Evolutionary conservation across 768 basidiomycete species (phyloP), one percentile per base, ranked within the genome.

Genomic region (Plicaturopsis crispa): DNA sequence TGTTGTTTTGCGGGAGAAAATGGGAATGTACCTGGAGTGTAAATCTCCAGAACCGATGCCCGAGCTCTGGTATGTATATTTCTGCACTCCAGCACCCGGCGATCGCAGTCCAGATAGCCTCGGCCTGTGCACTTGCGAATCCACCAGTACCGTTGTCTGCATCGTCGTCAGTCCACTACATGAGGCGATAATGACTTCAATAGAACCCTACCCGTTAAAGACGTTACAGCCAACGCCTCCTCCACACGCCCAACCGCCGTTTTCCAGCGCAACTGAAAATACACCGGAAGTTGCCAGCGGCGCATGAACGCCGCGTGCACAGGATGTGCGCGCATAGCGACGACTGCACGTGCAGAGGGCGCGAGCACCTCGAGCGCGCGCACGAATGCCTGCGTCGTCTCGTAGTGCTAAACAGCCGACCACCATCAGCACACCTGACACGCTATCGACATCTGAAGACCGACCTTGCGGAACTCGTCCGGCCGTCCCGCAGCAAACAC

Each of bases 211-310:
- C n/a, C n/a, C n/a, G n/a, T 69, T 17, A 80, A 52, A 31, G 59
- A 59, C 17, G 63, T 57, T 14, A 52, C 50, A 13, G 59, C 53
- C 11, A 98, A 60, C 2, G 63, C 59, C 10, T 82, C 80, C 61
- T 99, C 96, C 12, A 96, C 61, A 35, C 66, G 69, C 1, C 72
- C 62, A 1, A 92, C 78, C 36, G 94, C 86, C 52, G 96, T 94
- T 60, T 96, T 96, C 90, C 93, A 94, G 31, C 94, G 75, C 43
- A 99, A 66, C 52, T 99, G 96, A 57, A 94, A 98, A 55, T 98
- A 98, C 6, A 98, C 85, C 1, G 90, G 87, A 3, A 99, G 72
- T 54, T 98, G 96, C 93, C 96, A 99, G 24, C 91, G 74, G 43
- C 75, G 71, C 52, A 84, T 77, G 53, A 98, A 96, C 1, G 78